These are phyloP conservation scores for Lactarius hatsudake DNA, from an alignment of 768 basidiomycete species.

Conservation along the genomic window DNA sequence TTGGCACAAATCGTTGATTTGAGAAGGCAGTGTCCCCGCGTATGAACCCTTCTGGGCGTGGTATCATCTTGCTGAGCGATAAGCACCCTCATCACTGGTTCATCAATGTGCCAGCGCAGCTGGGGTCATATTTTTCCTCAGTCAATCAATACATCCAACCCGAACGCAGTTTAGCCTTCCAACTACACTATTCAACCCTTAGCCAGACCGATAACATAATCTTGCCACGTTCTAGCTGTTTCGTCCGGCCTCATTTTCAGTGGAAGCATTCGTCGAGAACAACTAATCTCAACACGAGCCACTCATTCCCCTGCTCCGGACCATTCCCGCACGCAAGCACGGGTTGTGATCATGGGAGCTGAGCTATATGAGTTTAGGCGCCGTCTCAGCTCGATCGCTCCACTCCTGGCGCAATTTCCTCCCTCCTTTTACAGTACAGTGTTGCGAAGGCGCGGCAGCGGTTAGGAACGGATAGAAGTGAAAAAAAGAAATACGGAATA, in stretches of 20 bases:
- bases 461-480: neutral
- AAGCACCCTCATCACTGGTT: neutral
- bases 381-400: neutral
- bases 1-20: neutral
- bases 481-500: neutral
- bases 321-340: neutral
- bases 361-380: neutral
- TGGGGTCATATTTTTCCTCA: neutral
- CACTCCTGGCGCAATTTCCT: neutral
- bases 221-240: neutral
- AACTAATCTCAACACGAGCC: neutral
- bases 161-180: constrained; percentile 4
- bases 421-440: neutral
- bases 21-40: neutral
- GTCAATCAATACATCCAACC: neutral
- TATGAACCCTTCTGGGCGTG: neutral
- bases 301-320: neutral
- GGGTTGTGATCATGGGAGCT: neutral
- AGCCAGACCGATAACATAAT: neutral
- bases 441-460: neutral
- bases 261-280: neutral
- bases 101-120: neutral
- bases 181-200: neutral
- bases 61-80: neutral
- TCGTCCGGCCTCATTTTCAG: neutral